These are phyloP conservation scores for Strigomonas oncopelti DNA, from an alignment of 208 protist species.

Conservation along the genomic window DNA sequence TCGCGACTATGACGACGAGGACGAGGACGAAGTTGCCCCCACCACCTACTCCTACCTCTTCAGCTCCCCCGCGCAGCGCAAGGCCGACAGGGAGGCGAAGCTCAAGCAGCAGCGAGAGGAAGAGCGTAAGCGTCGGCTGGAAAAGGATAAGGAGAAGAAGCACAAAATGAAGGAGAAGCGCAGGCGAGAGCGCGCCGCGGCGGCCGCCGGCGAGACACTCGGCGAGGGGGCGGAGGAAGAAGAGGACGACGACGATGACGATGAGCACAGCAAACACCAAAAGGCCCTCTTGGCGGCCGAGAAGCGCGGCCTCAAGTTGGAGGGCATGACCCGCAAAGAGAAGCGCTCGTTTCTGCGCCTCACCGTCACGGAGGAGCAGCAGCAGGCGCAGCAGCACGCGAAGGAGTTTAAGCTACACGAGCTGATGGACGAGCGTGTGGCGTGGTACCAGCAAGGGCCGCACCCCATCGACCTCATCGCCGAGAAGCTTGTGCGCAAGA, in stretches of 20 bases:
- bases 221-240: constrained; percentile 24
- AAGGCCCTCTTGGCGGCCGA: constrained; percentile 48
- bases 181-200: constrained; percentile 15
- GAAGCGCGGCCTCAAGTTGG: constrained; percentile 63
- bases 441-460: constrained; percentile 88
- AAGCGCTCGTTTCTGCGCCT: constrained; percentile 68
- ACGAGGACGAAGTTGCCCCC: constrained; percentile 11
- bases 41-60: constrained; percentile 81
- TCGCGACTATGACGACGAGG: constrained; percentile 12
- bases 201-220: constrained; percentile 31
- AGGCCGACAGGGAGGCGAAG: constrained; percentile 42
- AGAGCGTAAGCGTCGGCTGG: constrained; percentile 11
- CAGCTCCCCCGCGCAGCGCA: constrained; percentile 69
- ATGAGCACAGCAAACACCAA: constrained; percentile 71
- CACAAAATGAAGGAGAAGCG: constrained; percentile 16
- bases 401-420: constrained; percentile 72
- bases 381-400: constrained; percentile 46
- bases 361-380: constrained; percentile 62
- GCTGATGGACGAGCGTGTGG: constrained; percentile 77
- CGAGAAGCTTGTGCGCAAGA: constrained; percentile 73
- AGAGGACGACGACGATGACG: constrained; percentile 23
- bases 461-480: constrained; percentile 83
- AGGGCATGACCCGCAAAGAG: constrained; percentile 85
- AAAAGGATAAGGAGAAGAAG: constrained; percentile 6
- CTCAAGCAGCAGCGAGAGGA: constrained; percentile 14